Base-by-base conservation (phyloP, 2,329 filamentous ascomycete genomes). In the Hyphodiscus sp. region DNA sequence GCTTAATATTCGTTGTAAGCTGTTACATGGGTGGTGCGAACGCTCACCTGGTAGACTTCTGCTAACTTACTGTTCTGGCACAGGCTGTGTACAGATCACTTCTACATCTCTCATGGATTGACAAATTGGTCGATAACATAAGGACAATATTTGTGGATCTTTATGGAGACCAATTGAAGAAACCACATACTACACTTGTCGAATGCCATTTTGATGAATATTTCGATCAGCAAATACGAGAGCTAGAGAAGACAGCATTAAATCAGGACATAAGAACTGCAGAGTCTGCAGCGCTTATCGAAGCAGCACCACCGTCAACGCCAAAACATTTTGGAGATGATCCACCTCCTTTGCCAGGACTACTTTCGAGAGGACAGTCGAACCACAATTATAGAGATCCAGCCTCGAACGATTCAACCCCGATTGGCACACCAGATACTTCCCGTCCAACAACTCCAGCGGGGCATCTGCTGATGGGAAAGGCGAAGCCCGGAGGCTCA, bases 41-140 rank as follows among this genome's bases (percentile, higher is more conserved):
- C 1, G 23, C 23, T 26, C 20, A 7, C 20, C n/a, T 13, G 5
- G 42, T n/a, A 4, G n/a, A 11, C 20, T 11, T 44, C 6, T 11
- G 42, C n/a, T 47, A 9, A 13, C 13, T 48, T n/a, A 38, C 44
- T 26, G 29, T 20, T 30, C 8, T 29, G 26, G 38, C 45, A 45
- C 66, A 96, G 91, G 94, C 92, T 60, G 94, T 99, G 60, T 99
- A 99, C 71, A 89, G 95, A 68, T 96, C 91, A 41, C 82, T 99
- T 30, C 80, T 99, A 29, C 91, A 96, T 70, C 81, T 99, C 9
- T 91, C 89, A 13, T 99, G 95, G 94, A 89, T 97, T 60, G 94
- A 99, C 71, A 91, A 94, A 70, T 85, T 99, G 47, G 83, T 99
- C 61, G 92, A 96, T 67, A 95, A 97, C 66, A 90, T 97, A 65